Evolutionary conservation across 306 rosid species (phyloP).

Genomic region (Lagenaria siceraria): DNA sequence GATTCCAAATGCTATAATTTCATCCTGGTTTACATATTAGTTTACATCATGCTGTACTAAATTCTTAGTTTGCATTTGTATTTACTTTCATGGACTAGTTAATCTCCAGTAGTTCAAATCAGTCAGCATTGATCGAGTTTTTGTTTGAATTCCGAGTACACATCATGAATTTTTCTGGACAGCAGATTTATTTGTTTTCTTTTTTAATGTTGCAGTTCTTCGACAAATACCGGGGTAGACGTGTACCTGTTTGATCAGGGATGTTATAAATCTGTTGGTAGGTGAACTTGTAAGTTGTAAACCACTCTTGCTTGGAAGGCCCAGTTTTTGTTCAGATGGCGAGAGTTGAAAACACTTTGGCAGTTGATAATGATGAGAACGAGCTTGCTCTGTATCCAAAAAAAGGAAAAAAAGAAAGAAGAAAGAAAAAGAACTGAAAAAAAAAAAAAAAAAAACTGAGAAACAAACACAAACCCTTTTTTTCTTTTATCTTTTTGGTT

Average conservation of each 20-base stretch:
- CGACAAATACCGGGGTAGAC: constrained; percentile 69
- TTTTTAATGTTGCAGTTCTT: constrained; percentile 42
- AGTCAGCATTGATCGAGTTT: neutral
- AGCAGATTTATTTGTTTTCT: neutral
- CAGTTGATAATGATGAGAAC: constrained; percentile 5
- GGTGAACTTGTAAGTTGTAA: constrained; percentile 34
- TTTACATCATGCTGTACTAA: neutral
- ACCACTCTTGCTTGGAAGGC: constrained; percentile 25
- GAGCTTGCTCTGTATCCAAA: neutral
- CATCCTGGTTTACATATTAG: neutral
- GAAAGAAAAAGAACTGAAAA: neutral
- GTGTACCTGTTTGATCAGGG: constrained; percentile 67
- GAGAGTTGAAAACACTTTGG: neutral
- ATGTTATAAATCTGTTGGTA: constrained; percentile 9
- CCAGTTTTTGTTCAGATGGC: constrained; percentile 7
- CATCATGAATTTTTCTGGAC: neutral
- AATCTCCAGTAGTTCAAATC: neutral
- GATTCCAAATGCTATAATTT: neutral
- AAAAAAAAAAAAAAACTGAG: neutral
- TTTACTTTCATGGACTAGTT: constrained; percentile 1
- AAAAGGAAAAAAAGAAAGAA: neutral
- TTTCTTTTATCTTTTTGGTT: too few relatives aligned
- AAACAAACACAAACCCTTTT: neutral
- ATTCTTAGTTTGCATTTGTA: neutral
- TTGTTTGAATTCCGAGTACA: neutral